phyloP scores from a whole-genome alignment of 2,329 filamentous ascomycete genomes.

The Diaporthe citrichinensis region DNA sequence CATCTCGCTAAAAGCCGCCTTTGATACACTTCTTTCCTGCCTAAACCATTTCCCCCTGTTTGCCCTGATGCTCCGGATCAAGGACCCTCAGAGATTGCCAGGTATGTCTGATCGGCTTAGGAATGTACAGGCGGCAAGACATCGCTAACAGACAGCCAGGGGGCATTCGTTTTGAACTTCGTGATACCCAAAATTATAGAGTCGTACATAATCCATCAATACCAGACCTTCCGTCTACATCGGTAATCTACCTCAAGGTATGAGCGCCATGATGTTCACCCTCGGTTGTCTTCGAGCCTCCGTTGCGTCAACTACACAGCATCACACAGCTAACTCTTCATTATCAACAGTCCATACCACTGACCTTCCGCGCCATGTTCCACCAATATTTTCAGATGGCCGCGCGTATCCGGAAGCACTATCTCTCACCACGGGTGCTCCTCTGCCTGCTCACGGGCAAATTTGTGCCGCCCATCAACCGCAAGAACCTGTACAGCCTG shows the following conservation, averaged over 20 bases:
- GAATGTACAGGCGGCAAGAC: constrained; percentile 27
- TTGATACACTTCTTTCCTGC: constrained; percentile 93
- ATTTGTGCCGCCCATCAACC: constrained; percentile 94
- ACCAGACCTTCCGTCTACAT: constrained; percentile 72
- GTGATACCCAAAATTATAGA: constrained; percentile 75
- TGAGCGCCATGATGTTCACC: constrained; percentile 40
- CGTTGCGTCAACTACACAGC: constrained; percentile 29
- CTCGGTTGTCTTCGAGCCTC: background rate
- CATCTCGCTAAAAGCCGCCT: constrained; percentile 89
- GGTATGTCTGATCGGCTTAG: constrained; percentile 62
- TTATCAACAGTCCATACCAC: constrained; percentile 79
- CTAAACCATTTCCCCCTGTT: constrained; percentile 98
- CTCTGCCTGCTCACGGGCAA: constrained; percentile 90
- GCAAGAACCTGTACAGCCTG: constrained; percentile 93
- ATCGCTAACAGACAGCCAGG: constrained; percentile 59
- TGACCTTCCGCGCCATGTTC: constrained; percentile 95
- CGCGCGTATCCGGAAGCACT: constrained; percentile 93
- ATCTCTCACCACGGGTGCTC: constrained; percentile 89
- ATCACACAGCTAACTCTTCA: constrained; percentile 12
- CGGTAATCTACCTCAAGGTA: constrained; percentile 90
- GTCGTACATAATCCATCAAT: constrained; percentile 54
- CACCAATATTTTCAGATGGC: constrained; percentile 97
- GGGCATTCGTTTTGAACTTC: constrained; percentile 91
- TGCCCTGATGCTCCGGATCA: constrained; percentile 94
- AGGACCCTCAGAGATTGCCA: constrained; percentile 90